phyloP scores from a whole-genome alignment of 768 basidiomycete genomes.

The Clitopilus hobsonii region DNA sequence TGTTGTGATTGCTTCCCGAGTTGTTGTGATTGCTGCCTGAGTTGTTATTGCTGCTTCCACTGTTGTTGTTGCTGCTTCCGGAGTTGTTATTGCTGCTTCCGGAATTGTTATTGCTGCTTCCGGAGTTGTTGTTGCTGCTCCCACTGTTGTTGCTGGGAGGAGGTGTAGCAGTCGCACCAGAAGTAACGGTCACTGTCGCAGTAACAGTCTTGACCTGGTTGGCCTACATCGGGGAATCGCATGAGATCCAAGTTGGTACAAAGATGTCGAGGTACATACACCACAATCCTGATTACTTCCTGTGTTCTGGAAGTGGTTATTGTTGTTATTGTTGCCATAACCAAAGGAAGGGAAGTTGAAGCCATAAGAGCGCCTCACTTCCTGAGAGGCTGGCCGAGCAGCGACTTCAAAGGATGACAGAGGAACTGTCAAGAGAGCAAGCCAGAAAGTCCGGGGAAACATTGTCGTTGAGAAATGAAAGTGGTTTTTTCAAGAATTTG shows the following conservation, averaged over 20 bases:
- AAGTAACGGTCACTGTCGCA: slow-evolving; percentile 1
- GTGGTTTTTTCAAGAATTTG: slow-evolving; percentile 14
- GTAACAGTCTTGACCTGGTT: slow-evolving; percentile 3
- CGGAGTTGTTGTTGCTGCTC: not conserved
- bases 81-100: not conserved
- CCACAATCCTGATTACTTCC: slow-evolving; percentile 6
- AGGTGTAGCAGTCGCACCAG: not conserved
- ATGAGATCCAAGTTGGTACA: not conserved
- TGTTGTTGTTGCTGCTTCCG: slow-evolving; percentile 4
- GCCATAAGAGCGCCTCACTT: not conserved
- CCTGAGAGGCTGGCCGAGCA: slow-evolving; percentile 23
- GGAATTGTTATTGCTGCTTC: not conserved
- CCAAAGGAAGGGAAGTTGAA: not conserved
- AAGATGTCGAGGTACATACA: not conserved
- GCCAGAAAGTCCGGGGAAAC: slow-evolving; percentile 34
- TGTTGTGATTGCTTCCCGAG: slow-evolving; percentile 9
- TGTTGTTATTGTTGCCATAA: slow-evolving; percentile 13
- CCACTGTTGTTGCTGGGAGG: slow-evolving; percentile 5
- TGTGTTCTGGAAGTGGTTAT: slow-evolving; percentile 7
- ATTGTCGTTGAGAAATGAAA: slow-evolving; percentile 25
- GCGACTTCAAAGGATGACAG: slow-evolving; percentile 26
- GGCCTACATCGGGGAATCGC: not conserved
- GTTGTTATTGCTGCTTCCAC: not conserved
- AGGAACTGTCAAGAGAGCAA: slow-evolving; percentile 35
- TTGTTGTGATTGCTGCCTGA: slow-evolving; percentile 5